Evolutionary conservation across 768 basidiomycete species (phyloP), one percentile per base, ranked within the genome.

Genomic region (Hypholoma sublateritium): DNA sequence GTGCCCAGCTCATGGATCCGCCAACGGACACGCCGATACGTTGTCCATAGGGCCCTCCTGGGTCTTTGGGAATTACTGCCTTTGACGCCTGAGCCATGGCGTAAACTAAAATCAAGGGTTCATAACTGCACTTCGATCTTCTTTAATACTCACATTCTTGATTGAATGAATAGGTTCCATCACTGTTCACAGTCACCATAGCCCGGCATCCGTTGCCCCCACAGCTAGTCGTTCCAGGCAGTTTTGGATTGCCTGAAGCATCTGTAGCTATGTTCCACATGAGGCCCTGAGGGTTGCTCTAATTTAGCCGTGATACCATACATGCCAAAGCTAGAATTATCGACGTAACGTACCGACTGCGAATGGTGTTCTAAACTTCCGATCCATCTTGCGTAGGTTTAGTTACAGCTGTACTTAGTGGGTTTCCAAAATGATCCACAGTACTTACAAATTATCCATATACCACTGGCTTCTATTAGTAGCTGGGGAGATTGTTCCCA

Each of bases 241-340:
- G 74, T 64, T 80, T 80, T 1, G 89, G 89, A n/a, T 80, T 69
- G 0, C 89, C 88, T 35, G 69, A 78, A 0, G 80, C 73, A 44
- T 90, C 83, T 7, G 87, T 75, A 0, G 86, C 89, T 41, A 90
- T 69, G 63, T 89, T 89, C 88, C 89, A 92, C 84, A 89, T 87
- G 21, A 91, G 71, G 0, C 75, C 87, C 36, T 41, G 5, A 5
- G 17, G 16, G 39, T 41, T 13, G 16, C 6, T 13, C n/a, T 39
- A 39, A 17, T 39, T 39, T 17, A 39, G 12, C 17, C 39, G 5
- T 5, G 14, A 32, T 32, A 7, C 28, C 28, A 32, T 32, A 9
- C 5, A 7, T 32, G 28, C 9, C 28, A 17, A 41, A 41, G 17
- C 39, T 14, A 13, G 14, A 41, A 16, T 41, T 17, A 14, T 36